Evolutionary conservation across 1,139 yeast genomes (phyloP), one percentile per base, ranked within the genome.

Genomic region (Candida pseudoviswanathii): DNA sequence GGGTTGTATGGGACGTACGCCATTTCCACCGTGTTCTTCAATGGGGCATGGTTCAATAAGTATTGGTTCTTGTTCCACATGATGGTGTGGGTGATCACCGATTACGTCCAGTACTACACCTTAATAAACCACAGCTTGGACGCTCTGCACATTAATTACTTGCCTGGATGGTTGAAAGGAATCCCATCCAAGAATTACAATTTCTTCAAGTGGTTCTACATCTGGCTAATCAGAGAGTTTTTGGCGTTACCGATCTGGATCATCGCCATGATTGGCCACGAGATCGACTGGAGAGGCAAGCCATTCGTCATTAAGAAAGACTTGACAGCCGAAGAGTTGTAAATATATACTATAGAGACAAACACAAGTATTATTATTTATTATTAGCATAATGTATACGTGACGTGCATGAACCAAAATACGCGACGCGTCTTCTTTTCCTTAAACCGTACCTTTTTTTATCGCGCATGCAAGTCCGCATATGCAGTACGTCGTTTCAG

Each of bases 191-290:
- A 52, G 34, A 24, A 47, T 41, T 43, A 57, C 62, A 26, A 42
- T 33, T 42, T 43, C 46, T 39, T 49, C 34, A 56, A 51, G 32
- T 75, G 79, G 78, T 45, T 62, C 5, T 57, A 59, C 44, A 59
- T 71, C 25, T 90, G 97, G 97, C 34, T 77, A 0, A 62, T 82
- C 43, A 72, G 97, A 47, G 97, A 90, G 61, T 22, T 76, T 0
- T 68, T 89, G 51, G 97, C 97, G 1, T 70, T 90, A 32, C 96
- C 96, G 0, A 82, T 90, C 26, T 90, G 97, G 97, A 55, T 86
- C 3, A 74, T 71, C 37, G 96, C 97, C 1, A 86, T 90, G 86
- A 59, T 75, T 40, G 96, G 97, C 0, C 85, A 86, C 34, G 79
- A 77, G 47, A 86, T 90, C 38, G 86, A 84, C 53, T 90, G 97